Evolutionary conservation across 768 basidiomycete species (phyloP), one percentile per base, ranked within the genome.

Genomic region (Boletus rufocinnamomeus): DNA sequence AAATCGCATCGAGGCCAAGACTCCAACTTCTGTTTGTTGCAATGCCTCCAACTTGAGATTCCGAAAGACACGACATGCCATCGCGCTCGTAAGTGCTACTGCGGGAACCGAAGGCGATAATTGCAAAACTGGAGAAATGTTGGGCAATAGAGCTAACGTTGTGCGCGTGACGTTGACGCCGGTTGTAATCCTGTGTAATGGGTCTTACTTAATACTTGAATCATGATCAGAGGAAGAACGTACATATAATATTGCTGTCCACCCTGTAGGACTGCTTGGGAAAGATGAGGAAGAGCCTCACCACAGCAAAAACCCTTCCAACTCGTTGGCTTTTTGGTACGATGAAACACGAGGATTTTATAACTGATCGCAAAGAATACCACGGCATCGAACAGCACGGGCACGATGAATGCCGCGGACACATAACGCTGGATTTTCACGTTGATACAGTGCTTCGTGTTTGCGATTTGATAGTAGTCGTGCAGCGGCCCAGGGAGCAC

Each of bases 181-280:
- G 13, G 63, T 66, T 21, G 77, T 73, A 10, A 76, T 64, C 23
- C 77, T 78, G 38, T 17, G n/a, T 43, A 17, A 40, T 7, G 21
- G n/a, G 21, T 38, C 11, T 54, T 45, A 7, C 11, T 54, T 45
- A 7, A 35, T 17, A 28, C 27, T 34, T 7, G 50, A 38, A 47
- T 38, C 10, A 38, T n/a, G 10, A 44, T 7, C 8, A 38, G 6
- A 27, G 32, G 27, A n/a, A 35, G 35, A 37, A 46, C 72, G 40
- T 60, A 76, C 77, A 73, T 38, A 57, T 78, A 76, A 57, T 78
- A 79, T 25, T 65, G 64, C 53, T 78, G 75, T 17, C 77, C 76
- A 28, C 74, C 74, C n/a, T 69, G 64, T 14, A 79, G 54, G 7
- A 79, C 23, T 13, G 71, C 70, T 45, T 57, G 64, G 5, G 76